Percentiles rank a stretch among this genome's conserved stretches.
Conservation (phyloP, 2,329 filamentous ascomycete genomes). For the Hawksworthiomyces lignivorus region DNA sequence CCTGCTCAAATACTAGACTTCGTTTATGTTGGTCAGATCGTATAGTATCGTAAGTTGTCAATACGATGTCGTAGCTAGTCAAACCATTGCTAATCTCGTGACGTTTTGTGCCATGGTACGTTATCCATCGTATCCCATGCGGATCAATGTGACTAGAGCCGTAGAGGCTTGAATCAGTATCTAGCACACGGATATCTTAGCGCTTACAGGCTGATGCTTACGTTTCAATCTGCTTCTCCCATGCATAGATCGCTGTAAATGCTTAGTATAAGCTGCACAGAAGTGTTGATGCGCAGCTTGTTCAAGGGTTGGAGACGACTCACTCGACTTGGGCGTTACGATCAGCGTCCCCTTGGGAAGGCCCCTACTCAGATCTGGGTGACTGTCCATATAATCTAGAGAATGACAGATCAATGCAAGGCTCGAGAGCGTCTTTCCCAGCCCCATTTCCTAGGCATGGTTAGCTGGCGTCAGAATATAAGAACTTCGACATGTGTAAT, state of each 20-base stretch:
- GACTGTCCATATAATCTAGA: constrained; percentile 1
- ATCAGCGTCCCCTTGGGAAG: background rate
- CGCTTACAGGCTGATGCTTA: no score
- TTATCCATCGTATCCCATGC: background rate
- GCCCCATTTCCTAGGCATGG: constrained; percentile 2
- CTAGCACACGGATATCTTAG: no score
- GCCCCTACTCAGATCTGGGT: no score
- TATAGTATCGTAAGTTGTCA: constrained; percentile 1
- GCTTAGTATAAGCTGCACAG: no score
- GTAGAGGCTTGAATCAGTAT: no score
- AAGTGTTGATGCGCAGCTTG: no score
- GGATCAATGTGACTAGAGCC: background rate
- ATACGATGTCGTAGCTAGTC: background rate
- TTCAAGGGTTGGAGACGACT: no score
- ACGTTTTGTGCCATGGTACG: constrained; percentile 1
- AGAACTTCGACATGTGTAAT: no score
- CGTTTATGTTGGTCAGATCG: background rate
- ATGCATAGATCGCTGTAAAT: background rate
- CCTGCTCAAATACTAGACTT: background rate
- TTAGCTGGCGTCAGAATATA: no score
- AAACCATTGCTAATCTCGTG: background rate
- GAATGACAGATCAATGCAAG: background rate
- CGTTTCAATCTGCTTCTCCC: background rate
- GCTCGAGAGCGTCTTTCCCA: constrained; percentile 1
- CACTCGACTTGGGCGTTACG: background rate